Conservation (phyloP, 306 rosid genomes). For the Acacia melanoxylon region DNA sequence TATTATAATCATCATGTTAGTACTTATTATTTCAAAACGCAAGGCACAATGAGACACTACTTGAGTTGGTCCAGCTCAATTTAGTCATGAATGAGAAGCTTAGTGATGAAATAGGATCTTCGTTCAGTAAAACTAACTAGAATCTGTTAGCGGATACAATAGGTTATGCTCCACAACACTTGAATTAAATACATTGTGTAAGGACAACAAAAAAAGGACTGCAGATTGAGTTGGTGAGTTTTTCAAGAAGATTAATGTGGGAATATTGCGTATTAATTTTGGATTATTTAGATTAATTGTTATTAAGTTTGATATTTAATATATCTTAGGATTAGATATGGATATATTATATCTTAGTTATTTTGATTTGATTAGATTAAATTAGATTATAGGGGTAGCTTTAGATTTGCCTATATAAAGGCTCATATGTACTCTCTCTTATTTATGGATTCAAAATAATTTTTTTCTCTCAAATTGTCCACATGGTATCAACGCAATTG, state of each 20-base stretch:
- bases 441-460: too few relatives aligned
- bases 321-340: too few relatives aligned
- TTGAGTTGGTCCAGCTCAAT: slow-evolving; percentile 32
- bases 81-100: slow-evolving; percentile 6
- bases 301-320: too few relatives aligned
- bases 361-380: too few relatives aligned
- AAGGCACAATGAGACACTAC: slow-evolving; percentile 12
- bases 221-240: slow-evolving; percentile 7
- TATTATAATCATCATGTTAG: slow-evolving; percentile 3
- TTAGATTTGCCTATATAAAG: too few relatives aligned
- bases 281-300: too few relatives aligned
- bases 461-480: too few relatives aligned
- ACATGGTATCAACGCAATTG: too few relatives aligned
- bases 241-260: not conserved
- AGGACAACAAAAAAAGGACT: not conserved
- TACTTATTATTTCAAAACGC: slow-evolving; percentile 16
- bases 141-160: slow-evolving; percentile 19
- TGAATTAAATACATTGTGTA: not conserved
- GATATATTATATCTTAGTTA: too few relatives aligned
- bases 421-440: too few relatives aligned
- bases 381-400: too few relatives aligned
- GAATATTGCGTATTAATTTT: too few relatives aligned
- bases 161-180: slow-evolving; percentile 11
- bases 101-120: slow-evolving; percentile 21
- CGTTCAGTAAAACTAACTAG: slow-evolving; percentile 18